Base-by-base conservation (phyloP, 2,329 filamentous ascomycete genomes). In the Colletotrichum graminicola region DNA sequence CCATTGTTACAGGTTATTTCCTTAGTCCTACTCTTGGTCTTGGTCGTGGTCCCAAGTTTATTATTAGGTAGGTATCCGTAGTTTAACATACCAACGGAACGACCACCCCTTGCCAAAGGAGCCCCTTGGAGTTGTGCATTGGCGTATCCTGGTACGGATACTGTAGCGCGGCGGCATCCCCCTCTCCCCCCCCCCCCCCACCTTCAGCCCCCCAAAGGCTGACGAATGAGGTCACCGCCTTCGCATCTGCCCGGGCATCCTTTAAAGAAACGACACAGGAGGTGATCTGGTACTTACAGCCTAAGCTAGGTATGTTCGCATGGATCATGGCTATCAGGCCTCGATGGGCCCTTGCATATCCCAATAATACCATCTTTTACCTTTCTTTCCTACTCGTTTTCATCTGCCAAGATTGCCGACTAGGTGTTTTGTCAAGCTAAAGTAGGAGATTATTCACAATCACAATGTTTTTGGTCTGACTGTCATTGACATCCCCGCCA, bases 161-260 rank as follows among this genome's bases (percentile, higher is more conserved):
- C 23, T 39, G 61, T 41, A 51, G 60, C 65, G 60, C 52, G 67
- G 67, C 68, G 68, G 69, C 60, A 41, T 72, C 69, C 29, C 29
- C n/a, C n/a, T n/a, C n/a, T 72, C 69, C 29, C 29, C n/a, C n/a
- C n/a, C n/a, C n/a, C n/a, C 54, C 69, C 69, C 69, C 69, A 64
- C 66, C 55, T 64, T 60, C 23, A n/a, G 45, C 54, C 65, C 64
- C 43, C 59, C 54, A 60, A 41, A 29, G n/a, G 39, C 43, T 57
- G 29, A 55, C 66, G 54, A 72, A 72, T 72, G 65, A 64, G 69
- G 68, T 71, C 54, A 68, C 68, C 59, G 69, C 65, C 65, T 68
- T 60, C 52, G 52, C 54, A 69, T 60, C 55, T 45, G 18, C 29
- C n/a, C 2, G 59, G 41, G 45, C 52, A 29, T 57, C 61, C 39